These are phyloP conservation scores for Claviceps purpurea DNA, from an alignment of 2,329 filamentous ascomycete species.

Conservation along the genomic window DNA sequence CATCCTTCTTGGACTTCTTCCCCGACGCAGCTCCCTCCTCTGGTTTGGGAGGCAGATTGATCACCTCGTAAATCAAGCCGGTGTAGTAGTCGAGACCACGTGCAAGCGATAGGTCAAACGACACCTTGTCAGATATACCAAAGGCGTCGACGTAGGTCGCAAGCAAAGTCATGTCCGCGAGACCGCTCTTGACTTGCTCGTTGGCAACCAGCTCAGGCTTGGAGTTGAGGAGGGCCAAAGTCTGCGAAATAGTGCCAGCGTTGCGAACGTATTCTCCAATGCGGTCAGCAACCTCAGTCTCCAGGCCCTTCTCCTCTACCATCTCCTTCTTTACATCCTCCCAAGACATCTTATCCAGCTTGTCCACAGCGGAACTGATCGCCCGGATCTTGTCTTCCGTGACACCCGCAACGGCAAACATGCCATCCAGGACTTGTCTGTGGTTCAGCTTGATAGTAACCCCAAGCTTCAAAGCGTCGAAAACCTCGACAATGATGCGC, in stretches of 20 bases:
- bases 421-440: slow-evolving; percentile 82
- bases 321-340: slow-evolving; percentile 82
- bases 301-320: slow-evolving; percentile 70
- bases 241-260: slow-evolving; percentile 55
- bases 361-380: slow-evolving; percentile 89
- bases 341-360: slow-evolving; percentile 89
- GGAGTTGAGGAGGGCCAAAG: slow-evolving; percentile 55
- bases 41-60: slow-evolving; percentile 43
- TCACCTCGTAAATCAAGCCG: slow-evolving; percentile 78
- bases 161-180: slow-evolving; percentile 68
- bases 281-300: slow-evolving; percentile 63
- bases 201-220: slow-evolving; percentile 60
- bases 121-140: slow-evolving; percentile 57
- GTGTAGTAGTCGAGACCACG: slow-evolving; percentile 91
- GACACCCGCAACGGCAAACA: slow-evolving; percentile 85
- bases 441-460: slow-evolving; percentile 93
- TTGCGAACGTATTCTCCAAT: slow-evolving; percentile 75
- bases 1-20: slow-evolving; percentile 37
- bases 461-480: slow-evolving; percentile 58
- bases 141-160: slow-evolving; percentile 75
- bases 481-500: slow-evolving; percentile 72
- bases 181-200: slow-evolving; percentile 60
- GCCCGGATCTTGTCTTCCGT: slow-evolving; percentile 74
- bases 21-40: slow-evolving; percentile 22
- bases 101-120: slow-evolving; percentile 81